Evolutionary conservation across 257 asterid species (phyloP), one percentile per base, ranked within the genome.

Genomic region (Nicotiana paniculata): DNA sequence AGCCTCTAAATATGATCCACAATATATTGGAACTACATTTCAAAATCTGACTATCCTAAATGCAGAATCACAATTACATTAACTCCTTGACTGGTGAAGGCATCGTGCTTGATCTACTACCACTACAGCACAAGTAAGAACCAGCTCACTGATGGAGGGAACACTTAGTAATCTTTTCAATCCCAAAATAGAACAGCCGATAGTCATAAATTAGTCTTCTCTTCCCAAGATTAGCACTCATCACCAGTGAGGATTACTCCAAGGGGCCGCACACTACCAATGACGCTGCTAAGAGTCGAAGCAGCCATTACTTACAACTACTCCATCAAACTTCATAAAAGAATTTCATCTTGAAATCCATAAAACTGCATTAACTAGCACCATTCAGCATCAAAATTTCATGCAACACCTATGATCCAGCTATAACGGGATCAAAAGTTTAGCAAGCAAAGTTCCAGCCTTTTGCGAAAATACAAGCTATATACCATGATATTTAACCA

Each of bases 391-490:
- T 67, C 24, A 18, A 18, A 67, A 35, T 9, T 67, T 7, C 54
- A 67, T 17, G 53, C 30, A 35, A 39, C 55, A 37, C 3, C 30
- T 37, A n/a, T 37, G 8, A 69, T 69, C 77, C 77, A 69, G 55
- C 32, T 69, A 67, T 9, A 69, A 69, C 54, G 13, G 2, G 32
- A 9, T 10, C 33, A 3, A 9, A 9, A 39, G 57, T 18, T 39
- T 69, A 10, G 21, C 57, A 39, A 69, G 55, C 80, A 65, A 84
- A 79, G 81, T 46, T 76, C 70, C 68, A 74, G 46, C 54, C 74
- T 79, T 80, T 62, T 69, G 33, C 63, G 57, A 9, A 13, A 33
- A 76, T 66, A 80, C 55, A 59, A 83, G 48, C 67, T 51, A 16
- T 15, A 18, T 17, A 37, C 21, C 53, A 18, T 17, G 10, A 59